Percentiles rank a stretch among this genome's conserved stretches.
These are phyloP conservation scores for Ganoderma lingzhi DNA, from an alignment of 1,284 basidiomycete genomes.

Conservation along the genomic window DNA sequence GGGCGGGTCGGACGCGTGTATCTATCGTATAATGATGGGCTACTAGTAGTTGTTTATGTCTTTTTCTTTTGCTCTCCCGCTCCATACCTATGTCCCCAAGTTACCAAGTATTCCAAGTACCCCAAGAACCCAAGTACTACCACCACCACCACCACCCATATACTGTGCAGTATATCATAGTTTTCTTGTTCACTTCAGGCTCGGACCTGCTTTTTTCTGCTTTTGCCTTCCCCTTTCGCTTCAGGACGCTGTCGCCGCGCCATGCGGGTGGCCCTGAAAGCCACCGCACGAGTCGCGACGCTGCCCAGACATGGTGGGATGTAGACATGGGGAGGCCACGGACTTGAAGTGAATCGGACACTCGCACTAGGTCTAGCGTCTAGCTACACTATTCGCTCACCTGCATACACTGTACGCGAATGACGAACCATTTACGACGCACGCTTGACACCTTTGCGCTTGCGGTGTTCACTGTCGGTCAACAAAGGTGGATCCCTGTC, in stretches of 20 bases:
- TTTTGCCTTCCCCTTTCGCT: constrained; percentile 10
- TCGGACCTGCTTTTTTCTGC: constrained; percentile 2
- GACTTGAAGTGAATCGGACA: constrained; percentile 18
- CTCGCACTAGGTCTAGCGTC: constrained; percentile 15
- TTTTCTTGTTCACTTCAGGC: constrained; percentile 1
- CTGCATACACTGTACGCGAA: constrained; percentile 1
- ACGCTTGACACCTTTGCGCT: neutral
- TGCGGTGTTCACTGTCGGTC: neutral
- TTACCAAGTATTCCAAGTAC: neutral
- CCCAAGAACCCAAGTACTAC: constrained; percentile 10
- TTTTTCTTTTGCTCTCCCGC: constrained; percentile 19
- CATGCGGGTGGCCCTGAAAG: neutral
- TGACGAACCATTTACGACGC: neutral
- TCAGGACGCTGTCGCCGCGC: neutral
- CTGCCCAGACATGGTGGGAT: constrained; percentile 7
- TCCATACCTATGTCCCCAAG: constrained; percentile 4
- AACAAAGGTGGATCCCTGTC: neutral
- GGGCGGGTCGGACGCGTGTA: neutral
- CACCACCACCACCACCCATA: constrained; percentile 17
- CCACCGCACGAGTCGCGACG: neutral
- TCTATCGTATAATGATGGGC: constrained; percentile 25
- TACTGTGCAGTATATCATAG: constrained; percentile 27
- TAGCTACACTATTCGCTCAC: constrained; percentile 2
- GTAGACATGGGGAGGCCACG: constrained; percentile 7
- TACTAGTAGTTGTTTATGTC: constrained; percentile 23